These are phyloP conservation scores for Colletotrichum sp. DNA, from an alignment of 2,329 filamentous ascomycete genomes.

Conservation along the genomic window DNA sequence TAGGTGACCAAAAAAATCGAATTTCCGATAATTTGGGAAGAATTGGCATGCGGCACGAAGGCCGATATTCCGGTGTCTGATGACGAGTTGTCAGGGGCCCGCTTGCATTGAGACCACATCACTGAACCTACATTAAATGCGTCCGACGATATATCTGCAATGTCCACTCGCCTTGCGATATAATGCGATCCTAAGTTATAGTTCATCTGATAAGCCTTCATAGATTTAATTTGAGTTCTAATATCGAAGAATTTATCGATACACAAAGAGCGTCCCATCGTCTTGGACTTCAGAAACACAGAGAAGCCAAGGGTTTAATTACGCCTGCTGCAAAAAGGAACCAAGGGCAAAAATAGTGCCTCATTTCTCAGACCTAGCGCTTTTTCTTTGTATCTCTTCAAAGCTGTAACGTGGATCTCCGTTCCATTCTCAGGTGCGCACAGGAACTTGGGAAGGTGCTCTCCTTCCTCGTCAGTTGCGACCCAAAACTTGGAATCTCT, in stretches of 20 bases:
- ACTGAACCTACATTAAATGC: neutral
- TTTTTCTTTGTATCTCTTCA: neutral
- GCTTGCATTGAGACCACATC: neutral
- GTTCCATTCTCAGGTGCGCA: neutral
- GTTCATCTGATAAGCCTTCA: neutral
- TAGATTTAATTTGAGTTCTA: neutral
- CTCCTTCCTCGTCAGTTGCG: neutral
- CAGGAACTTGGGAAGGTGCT: neutral
- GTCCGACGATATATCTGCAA: neutral
- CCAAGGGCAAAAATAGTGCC: neutral
- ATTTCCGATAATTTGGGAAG: neutral
- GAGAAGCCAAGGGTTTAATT: neutral
- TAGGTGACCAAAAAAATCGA: neutral
- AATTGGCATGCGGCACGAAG: neutral
- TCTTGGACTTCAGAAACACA: neutral
- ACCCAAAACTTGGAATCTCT: neutral
- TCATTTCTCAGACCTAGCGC: neutral
- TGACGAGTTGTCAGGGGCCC: neutral
- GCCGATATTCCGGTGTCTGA: neutral
- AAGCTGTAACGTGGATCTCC: neutral
- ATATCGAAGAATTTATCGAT: neutral
- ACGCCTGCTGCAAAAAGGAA: neutral
- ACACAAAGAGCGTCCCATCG: neutral
- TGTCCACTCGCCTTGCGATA: neutral
- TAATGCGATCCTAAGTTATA: accelerated